Evolutionary conservation across 169 alveolate genomes (phyloP).

Genomic region (Cryptosporidium ubiquitum): DNA sequence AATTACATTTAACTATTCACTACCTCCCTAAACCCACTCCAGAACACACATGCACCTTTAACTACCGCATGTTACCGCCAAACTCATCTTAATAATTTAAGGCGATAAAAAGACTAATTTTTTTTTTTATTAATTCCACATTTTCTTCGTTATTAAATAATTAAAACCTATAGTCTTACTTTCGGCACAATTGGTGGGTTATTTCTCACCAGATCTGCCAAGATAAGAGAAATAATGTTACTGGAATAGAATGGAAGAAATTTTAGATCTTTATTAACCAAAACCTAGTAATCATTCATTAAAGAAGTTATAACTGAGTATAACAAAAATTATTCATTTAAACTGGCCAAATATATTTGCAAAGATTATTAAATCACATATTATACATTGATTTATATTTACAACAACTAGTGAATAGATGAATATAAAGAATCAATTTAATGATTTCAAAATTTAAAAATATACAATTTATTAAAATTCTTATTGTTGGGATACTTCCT

Average conservation of each 20-base stretch:
- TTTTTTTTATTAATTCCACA: not conserved
- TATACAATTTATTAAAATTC: not conserved
- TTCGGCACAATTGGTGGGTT: not conserved
- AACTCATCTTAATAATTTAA: not conserved
- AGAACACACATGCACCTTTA: conserved; percentile 71
- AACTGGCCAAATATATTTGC: no score
- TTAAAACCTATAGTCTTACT: not conserved
- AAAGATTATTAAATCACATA: not conserved
- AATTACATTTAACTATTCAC: not conserved
- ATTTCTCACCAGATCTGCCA: not conserved
- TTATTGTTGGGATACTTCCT: conserved; percentile 30
- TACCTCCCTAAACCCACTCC: not conserved
- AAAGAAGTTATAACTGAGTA: not conserved
- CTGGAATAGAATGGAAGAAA: not conserved
- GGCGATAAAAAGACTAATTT: not conserved
- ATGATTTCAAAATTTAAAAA: not conserved
- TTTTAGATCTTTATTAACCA: not conserved
- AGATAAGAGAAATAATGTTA: not conserved
- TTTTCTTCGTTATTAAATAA: not conserved
- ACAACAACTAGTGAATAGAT: not conserved
- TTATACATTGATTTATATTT: no score
- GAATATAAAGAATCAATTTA: not conserved
- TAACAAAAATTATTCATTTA: no score
- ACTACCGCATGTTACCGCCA: conserved; percentile 62
- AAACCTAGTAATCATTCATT: not conserved